Percentiles rank a stretch among this genome's conserved stretches.
phyloP scores from a whole-genome alignment of 345 rosid species.

The Eucalyptus dawsonii region DNA sequence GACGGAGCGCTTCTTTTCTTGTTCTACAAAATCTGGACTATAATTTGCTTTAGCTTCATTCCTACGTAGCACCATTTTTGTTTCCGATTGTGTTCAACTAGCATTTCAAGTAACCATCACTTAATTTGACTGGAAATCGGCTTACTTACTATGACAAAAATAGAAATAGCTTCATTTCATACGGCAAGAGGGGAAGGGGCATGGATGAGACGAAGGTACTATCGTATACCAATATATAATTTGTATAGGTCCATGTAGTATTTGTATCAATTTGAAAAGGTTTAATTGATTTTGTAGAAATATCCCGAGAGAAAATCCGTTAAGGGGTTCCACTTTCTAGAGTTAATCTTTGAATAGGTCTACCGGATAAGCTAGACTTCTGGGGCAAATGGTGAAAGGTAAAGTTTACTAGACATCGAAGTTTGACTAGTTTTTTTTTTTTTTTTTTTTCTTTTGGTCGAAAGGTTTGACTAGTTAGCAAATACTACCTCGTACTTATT shows the following conservation, averaged over 20 bases:
- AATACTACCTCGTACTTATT: not conserved
- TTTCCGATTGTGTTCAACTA: not conserved
- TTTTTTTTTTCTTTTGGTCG: too few species aligned
- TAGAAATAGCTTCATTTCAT: not conserved
- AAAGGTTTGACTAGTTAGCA: not conserved
- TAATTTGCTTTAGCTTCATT: not conserved
- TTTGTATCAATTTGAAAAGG: not conserved
- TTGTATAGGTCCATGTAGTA: not conserved
- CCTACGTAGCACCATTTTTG: not conserved
- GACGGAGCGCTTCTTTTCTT: not conserved
- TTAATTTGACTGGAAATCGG: not conserved
- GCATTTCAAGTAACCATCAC: not conserved
- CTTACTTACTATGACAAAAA: not conserved
- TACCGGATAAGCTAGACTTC: not conserved
- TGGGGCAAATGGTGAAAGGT: not conserved
- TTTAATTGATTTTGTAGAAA: not conserved
- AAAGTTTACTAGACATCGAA: not conserved
- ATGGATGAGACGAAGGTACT: not conserved
- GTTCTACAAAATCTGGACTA: not conserved
- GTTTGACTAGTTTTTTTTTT: not conserved
- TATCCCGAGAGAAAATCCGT: not conserved
- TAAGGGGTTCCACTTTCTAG: not conserved
- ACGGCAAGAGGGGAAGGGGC: not conserved
- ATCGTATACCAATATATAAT: not conserved
- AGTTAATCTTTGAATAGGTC: not conserved